phyloP scores from a whole-genome alignment of 352 stramenopile species.

The Globisporangium viniferum region DNA sequence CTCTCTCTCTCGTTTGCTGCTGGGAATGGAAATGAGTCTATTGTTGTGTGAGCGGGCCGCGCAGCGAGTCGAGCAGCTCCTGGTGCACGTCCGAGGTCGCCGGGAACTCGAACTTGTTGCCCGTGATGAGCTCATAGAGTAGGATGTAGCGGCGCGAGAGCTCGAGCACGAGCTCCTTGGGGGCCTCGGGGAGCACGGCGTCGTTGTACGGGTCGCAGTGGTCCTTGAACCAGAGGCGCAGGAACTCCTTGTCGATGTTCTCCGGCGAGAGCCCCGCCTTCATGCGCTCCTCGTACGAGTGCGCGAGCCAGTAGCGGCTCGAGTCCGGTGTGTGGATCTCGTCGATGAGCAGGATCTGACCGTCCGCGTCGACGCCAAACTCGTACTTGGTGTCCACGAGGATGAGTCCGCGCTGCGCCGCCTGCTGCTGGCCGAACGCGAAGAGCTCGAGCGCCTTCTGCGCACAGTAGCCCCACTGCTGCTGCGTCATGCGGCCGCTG shows the following conservation, averaged over 20 bases:
- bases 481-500: constrained; percentile 94
- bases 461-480: constrained; percentile 95
- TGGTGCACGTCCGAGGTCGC: constrained; percentile 27
- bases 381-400: constrained; percentile 99
- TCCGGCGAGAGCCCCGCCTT: constrained; percentile 89
- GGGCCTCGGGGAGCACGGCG: constrained; percentile 92
- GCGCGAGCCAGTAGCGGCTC: constrained; percentile 92
- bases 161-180: constrained; percentile 95
- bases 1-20: background rate
- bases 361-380: constrained; percentile 76
- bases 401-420: constrained; percentile 92
- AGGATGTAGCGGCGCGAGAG: constrained; percentile 96
- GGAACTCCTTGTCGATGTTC: constrained; percentile 99
- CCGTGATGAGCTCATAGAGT: constrained; percentile 99
- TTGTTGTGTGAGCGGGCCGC: constrained; percentile 26
- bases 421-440: constrained; percentile 91
- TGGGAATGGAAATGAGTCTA: background rate
- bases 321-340: constrained; percentile 99
- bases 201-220: constrained; percentile 99
- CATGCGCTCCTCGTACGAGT: constrained; percentile 91
- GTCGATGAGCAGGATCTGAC: constrained; percentile 96
- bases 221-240: constrained; percentile 97
- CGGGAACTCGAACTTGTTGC: constrained; percentile 91
- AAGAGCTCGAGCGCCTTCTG: constrained; percentile 91
- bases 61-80: constrained; percentile 49